Conservation (phyloP, 805 yeast species). For the Kazachstania bromeliacearum region DNA sequence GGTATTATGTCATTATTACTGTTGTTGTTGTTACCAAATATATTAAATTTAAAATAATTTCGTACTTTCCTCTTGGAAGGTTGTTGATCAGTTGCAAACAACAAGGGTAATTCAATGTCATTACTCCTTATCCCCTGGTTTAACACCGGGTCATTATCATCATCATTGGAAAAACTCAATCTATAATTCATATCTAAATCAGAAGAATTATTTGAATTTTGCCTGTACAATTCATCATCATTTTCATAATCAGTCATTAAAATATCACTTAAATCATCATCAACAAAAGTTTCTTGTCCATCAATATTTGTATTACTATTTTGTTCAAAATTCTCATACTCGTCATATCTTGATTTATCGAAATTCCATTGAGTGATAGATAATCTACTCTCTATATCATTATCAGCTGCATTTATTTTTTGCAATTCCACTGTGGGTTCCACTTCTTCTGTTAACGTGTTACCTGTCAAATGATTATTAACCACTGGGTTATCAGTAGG, state of each 20-base stretch:
- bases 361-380: slow-evolving; percentile 25
- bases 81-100: background rate
- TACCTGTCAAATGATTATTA: slow-evolving; percentile 25
- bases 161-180: background rate
- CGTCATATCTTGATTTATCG: slow-evolving; percentile 23
- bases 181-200: background rate
- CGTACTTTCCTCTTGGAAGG: slow-evolving; percentile 14
- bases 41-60: slow-evolving; percentile 24
- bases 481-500: slow-evolving; percentile 1
- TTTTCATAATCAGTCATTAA: background rate
- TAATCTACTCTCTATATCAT: slow-evolving; percentile 13
- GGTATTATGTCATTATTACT: slow-evolving; percentile 5
- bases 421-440: slow-evolving; percentile 1
- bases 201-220: background rate
- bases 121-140: slow-evolving; percentile 2
- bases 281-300: background rate
- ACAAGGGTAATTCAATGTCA: slow-evolving; percentile 1
- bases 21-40: slow-evolving; percentile 12
- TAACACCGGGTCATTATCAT: slow-evolving; percentile 1
- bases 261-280: background rate
- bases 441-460: slow-evolving; percentile 18
- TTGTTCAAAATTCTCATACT: slow-evolving; percentile 22
- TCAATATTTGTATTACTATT: background rate
- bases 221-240: background rate
- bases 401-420: background rate